A percentile compares a stretch with the other conserved stretches of the same genome.
These are phyloP conservation scores for Penstemon barbatus DNA, from an alignment of 257 asterid genomes.

Conservation along the genomic window DNA sequence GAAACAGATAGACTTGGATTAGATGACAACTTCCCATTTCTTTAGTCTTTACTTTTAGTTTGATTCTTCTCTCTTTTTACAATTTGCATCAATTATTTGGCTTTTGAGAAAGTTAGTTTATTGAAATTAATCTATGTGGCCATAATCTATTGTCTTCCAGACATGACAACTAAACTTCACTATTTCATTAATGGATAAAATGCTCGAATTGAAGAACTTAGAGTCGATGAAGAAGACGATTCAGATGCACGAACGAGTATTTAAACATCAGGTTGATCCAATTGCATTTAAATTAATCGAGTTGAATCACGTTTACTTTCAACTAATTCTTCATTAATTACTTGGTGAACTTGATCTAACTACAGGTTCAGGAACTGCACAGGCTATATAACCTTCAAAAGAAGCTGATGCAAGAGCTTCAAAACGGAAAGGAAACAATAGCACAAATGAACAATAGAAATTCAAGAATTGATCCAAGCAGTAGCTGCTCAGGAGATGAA, in stretches of 20 bases:
- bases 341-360: not conserved
- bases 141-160: constrained; percentile 39
- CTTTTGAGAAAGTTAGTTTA: not conserved
- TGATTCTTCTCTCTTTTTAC: constrained; percentile 34
- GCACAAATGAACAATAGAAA: not conserved
- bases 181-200: constrained; percentile 3
- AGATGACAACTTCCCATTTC: not conserved
- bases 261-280: constrained; percentile 50
- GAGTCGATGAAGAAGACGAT: constrained; percentile 58
- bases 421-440: constrained; percentile 22
- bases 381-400: constrained; percentile 52
- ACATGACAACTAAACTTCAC: constrained; percentile 54
- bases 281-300: too few species aligned
- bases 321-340: too few species aligned
- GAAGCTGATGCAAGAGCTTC: constrained; percentile 49
- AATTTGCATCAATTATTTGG: constrained; percentile 29
- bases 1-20: constrained; percentile 3
- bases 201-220: constrained; percentile 31
- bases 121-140: constrained; percentile 37
- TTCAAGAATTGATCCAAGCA: constrained; percentile 31
- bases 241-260: constrained; percentile 56
- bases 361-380: constrained; percentile 63
- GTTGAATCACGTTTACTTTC: too few species aligned
- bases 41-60: constrained; percentile 18
- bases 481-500: constrained; percentile 41